These are phyloP conservation scores for Cercospora berteroae DNA, from an alignment of 2,329 filamentous ascomycete genomes.

Conservation along the genomic window DNA sequence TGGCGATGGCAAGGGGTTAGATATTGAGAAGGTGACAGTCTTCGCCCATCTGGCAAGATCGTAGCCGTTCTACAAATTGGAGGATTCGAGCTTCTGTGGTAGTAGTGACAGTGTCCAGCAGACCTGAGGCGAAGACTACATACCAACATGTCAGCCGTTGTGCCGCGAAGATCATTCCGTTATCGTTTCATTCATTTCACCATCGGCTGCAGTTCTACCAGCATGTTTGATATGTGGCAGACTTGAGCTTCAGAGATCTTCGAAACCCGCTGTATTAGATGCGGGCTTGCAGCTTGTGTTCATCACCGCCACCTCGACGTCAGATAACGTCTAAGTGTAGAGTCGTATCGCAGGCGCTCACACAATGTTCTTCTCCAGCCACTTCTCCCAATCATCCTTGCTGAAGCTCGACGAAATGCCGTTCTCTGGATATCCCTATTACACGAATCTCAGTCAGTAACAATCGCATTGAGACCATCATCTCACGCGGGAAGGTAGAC, in stretches of 20 bases:
- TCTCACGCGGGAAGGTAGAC: neutral
- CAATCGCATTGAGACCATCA: neutral
- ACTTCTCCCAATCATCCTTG: constrained; percentile 79
- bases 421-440: constrained; percentile 66
- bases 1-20: constrained; percentile 44
- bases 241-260: neutral
- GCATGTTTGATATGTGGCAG: neutral
- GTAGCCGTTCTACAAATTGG: neutral
- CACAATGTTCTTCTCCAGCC: constrained; percentile 65
- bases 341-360: constrained; percentile 38
- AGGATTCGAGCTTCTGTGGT: neutral
- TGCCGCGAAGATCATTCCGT: neutral
- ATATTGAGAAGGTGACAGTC: constrained; percentile 75
- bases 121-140: neutral
- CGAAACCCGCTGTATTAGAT: neutral
- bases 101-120: neutral
- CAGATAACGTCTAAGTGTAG: neutral
- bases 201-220: neutral
- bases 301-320: neutral
- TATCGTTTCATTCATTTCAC: neutral
- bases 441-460: constrained; percentile 20
- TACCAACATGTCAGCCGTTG: neutral
- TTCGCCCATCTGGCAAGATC: constrained; percentile 66
- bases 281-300: neutral
- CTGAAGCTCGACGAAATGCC: constrained; percentile 78